Base-by-base conservation (phyloP, 2,329 filamentous ascomycete species). In the Penicillium paneum region DNA sequence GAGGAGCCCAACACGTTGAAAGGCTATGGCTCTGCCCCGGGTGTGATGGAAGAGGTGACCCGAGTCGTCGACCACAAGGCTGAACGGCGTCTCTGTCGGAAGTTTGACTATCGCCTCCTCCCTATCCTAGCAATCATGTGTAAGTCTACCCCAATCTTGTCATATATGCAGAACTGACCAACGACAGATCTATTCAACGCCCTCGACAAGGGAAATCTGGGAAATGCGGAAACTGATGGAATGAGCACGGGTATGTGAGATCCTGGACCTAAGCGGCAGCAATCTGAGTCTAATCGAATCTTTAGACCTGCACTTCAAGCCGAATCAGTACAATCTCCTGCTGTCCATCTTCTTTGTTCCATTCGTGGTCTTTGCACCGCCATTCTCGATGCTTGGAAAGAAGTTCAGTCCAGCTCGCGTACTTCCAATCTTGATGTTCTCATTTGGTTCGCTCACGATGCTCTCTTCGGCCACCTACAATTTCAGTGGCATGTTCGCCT, bases 331-430 rank as follows among this genome's bases (percentile, higher is more conserved):
- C 74, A 90, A 89, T 67, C 79, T 84, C 28, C 80, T 90, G 44
- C 71, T 90, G 34, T 81, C 79, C 48, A 84, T 91, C 59, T 91
- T 91, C 77, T 91, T 88, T 71, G 78, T 91, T 7, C 88, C 88
- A 0, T 90, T 88, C 67, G 87, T 90, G 34, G 66, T 91, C 3
- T 87, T 85, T 50, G 87, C 85, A 1, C 86, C 85, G 0, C 83
- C 85, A 1, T 71, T 89, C 36, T 79, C 77, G 12, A 86, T 90
- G 74, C 66, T 88, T 5, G 87, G 86, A 50, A 90, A 89, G 74
- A 85, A 82, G 56, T 87, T 80, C 64, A 85, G 86, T 0, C 83
- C 87, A 0, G 79, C 82, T 52, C 76, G 81, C 17, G 83, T 87
- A 10, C 74, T 91, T 8, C 85, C 86, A 0, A 69, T 84, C 44